A percentile compares a stretch with the other conserved stretches of the same genome.
Conservation (phyloP, 257 asterid species). For the Haberlea rhodopensis region DNA sequence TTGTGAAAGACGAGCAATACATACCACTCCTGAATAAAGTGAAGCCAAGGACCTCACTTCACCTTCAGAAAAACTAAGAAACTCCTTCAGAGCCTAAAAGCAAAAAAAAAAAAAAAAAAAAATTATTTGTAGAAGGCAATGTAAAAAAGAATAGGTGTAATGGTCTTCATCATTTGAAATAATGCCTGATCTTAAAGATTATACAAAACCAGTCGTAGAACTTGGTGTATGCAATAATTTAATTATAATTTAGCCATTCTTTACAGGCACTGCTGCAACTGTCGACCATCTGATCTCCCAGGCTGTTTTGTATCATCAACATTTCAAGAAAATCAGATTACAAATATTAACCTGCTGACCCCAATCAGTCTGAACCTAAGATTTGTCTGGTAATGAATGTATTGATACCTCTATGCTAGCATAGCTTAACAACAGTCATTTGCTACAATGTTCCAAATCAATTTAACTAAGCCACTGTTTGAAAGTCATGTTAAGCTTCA, state of each 20-base stretch:
- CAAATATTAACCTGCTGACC: neutral
- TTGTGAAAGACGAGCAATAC: constrained; percentile 28
- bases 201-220: neutral
- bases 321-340: neutral
- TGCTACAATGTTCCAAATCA: neutral
- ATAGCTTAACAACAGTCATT: neutral
- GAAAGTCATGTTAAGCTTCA: too few species aligned
- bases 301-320: neutral
- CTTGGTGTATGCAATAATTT: neutral
- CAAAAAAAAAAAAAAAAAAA: too few species aligned
- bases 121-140: constrained; percentile 18
- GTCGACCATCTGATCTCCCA: constrained; percentile 6
- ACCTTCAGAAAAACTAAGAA: constrained; percentile 76
- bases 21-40: constrained; percentile 87
- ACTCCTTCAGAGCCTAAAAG: constrained; percentile 76
- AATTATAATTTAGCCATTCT: neutral
- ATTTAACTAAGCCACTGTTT: too few species aligned
- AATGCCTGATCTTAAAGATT: constrained; percentile 1
- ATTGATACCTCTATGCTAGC: neutral
- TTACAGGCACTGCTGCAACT: neutral
- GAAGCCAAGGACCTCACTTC: constrained; percentile 91
- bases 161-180: neutral
- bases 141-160: neutral
- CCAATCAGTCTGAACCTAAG: neutral
- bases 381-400: neutral